Base-by-base conservation (phyloP, 345 rosid species). In the Corchorus capsularis region DNA sequence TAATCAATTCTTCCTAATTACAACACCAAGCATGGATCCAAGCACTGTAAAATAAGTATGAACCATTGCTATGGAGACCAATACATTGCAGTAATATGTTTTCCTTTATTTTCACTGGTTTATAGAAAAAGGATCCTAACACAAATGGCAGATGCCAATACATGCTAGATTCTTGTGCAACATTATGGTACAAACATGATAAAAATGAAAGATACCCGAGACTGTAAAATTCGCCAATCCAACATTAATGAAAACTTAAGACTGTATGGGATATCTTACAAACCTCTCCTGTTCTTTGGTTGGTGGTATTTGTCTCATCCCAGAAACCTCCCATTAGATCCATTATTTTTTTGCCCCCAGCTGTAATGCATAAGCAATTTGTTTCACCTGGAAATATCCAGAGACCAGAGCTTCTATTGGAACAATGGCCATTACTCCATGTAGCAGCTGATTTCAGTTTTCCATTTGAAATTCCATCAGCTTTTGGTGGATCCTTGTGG, bases 311-410 rank as follows among this genome's bases (percentile, higher is more conserved):
- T 6, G 34, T 41, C 66, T 85, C 81, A 14, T 46, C 53, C 22
- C 67, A 57, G 64, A 73, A 78, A 60, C 67, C 73, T 78, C 79
- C 82, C 69, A 73, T 74, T 46, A 86, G 61, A 78, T 85, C 83
- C 78, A 84, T 74, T 47, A 72, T 47, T 77, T 75, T 69, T 79
- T 86, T 85, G 73, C 83, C 80, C 22, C 79, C 81, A n/a, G 88
- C 82, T 47, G 93, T 85, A 52, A 83, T 64, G 67, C 90, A 87
- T 52, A 79, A 60, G 75, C 71, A 63, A 64, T 79, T 86, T 52
- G 83, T 80, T 76, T 85, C 91, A 65, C 82, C 88, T 1, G 94
- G 92, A 70, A 88, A 95, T 79, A 91, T 86, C 99, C 99, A 91
- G 62, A 82, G 85, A 39, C 88, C 86, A 16, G 87, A 77, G 68